phyloP scores from a whole-genome alignment of 2,329 filamentous ascomycete species.

The Neonectria punicea region DNA sequence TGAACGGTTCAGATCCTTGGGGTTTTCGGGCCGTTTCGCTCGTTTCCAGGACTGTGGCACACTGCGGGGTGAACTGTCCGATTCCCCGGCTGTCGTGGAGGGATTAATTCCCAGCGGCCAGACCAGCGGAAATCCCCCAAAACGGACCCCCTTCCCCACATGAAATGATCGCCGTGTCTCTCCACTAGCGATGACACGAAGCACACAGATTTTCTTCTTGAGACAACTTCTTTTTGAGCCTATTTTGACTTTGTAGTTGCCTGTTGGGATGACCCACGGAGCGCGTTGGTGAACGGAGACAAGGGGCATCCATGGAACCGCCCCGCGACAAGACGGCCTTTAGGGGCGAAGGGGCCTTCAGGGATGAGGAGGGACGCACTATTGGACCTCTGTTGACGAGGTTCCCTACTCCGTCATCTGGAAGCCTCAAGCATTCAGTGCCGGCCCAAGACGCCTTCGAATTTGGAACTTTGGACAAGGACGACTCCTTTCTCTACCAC shows the following conservation, averaged over 20 bases:
- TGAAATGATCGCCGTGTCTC: neutral
- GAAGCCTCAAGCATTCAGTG: neutral
- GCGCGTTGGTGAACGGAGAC: neutral
- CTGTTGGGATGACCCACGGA: neutral
- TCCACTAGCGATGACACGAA: neutral
- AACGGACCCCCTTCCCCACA: constrained; percentile 2
- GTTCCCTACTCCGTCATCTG: neutral
- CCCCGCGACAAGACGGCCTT: neutral
- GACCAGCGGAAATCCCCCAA: neutral
- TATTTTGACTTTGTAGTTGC: neutral
- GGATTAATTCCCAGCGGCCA: neutral
- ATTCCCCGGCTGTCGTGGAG: neutral
- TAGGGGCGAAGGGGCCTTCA: neutral
- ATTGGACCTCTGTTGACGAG: constrained; percentile 1
- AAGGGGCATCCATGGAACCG: neutral
- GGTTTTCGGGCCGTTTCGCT: constrained; percentile 3
- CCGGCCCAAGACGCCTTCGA: neutral
- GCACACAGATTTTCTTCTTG: neutral
- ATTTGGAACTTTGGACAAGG: neutral
- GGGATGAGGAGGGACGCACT: neutral
- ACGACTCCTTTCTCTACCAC: neutral
- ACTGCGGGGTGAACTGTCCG: neutral
- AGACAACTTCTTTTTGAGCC: neutral
- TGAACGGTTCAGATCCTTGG: neutral
- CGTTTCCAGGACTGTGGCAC: neutral